Percentiles rank a stretch among this genome's conserved stretches.
phyloP scores from a whole-genome alignment of 352 stramenopile species.

The Globisporangium radiosum region DNA sequence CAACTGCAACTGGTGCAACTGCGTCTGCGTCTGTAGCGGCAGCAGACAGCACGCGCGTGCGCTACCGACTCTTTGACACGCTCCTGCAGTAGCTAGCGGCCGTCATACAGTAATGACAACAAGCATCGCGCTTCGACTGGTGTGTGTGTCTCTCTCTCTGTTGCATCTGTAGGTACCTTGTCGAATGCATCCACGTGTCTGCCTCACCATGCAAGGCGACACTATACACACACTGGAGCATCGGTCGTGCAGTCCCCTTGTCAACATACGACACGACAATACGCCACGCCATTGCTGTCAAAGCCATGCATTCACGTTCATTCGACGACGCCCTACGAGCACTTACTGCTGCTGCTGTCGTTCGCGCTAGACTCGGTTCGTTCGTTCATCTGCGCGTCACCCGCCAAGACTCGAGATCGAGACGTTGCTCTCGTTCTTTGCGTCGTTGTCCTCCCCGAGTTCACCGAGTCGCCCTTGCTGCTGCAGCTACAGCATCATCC shows the following conservation, averaged over 20 bases:
- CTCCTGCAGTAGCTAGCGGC: conserved; percentile 20
- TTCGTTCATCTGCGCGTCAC: background rate
- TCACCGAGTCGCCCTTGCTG: conserved; percentile 48
- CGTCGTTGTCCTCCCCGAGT: conserved; percentile 22
- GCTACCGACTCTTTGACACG: conserved; percentile 70
- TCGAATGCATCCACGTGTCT: background rate
- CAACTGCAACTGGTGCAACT: conserved; percentile 13
- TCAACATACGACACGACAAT: background rate
- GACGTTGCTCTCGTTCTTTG: conserved; percentile 29
- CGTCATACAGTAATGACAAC: no score
- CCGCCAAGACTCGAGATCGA: conserved; percentile 41
- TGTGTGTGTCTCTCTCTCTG: no score
- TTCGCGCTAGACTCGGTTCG: background rate
- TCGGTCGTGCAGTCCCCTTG: background rate
- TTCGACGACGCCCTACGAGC: no score
- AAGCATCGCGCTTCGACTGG: no score
- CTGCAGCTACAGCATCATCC: conserved; percentile 38
- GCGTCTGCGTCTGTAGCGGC: conserved; percentile 3
- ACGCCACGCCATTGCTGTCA: background rate
- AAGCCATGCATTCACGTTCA: background rate
- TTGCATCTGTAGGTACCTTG: background rate
- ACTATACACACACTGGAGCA: no score
- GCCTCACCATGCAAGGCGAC: no score
- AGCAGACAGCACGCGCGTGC: conserved; percentile 22
- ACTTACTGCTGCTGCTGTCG: no score